These are phyloP conservation scores for Calophaca sinica DNA, from an alignment of 306 rosid species.

Conservation along the genomic window DNA sequence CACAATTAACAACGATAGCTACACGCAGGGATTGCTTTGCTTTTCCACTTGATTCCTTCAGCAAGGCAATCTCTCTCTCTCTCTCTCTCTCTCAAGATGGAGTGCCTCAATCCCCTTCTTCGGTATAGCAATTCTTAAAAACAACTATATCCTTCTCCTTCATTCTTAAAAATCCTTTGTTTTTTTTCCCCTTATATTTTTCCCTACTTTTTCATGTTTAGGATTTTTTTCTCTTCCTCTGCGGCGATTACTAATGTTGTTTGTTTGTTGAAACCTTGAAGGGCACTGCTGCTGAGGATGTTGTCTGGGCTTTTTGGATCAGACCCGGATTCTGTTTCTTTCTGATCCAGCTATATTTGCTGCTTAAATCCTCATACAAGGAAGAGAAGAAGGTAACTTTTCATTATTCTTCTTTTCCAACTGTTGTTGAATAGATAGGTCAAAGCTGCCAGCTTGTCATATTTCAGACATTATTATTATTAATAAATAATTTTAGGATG, in stretches of 20 bases:
- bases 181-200: background rate
- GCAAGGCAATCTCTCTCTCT: constrained; percentile 26
- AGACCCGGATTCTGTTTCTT: constrained; percentile 57
- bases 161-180: background rate
- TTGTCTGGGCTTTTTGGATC: constrained; percentile 30
- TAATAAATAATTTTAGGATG: background rate
- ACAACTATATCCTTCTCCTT: background rate
- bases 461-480: too few species aligned
- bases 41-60: constrained; percentile 7
- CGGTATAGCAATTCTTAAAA: constrained; percentile 18
- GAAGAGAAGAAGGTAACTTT: constrained; percentile 41
- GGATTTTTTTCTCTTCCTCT: constrained; percentile 1
- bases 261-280: constrained; percentile 36
- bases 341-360: constrained; percentile 48
- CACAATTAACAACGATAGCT: too few species aligned
- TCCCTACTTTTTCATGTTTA: background rate
- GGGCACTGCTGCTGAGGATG: background rate
- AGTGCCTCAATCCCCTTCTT: constrained; percentile 39
- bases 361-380: constrained; percentile 18
- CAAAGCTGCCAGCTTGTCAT: too few species aligned
- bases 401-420: constrained; percentile 5
- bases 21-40: constrained; percentile 45
- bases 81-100: background rate
- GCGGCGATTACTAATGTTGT: constrained; percentile 38
- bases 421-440: constrained; percentile 8